Evolutionary conservation across 2,329 filamentous ascomycete genomes (phyloP), one percentile per base, ranked within the genome.

Genomic region (Raffaelea albimanens): DNA sequence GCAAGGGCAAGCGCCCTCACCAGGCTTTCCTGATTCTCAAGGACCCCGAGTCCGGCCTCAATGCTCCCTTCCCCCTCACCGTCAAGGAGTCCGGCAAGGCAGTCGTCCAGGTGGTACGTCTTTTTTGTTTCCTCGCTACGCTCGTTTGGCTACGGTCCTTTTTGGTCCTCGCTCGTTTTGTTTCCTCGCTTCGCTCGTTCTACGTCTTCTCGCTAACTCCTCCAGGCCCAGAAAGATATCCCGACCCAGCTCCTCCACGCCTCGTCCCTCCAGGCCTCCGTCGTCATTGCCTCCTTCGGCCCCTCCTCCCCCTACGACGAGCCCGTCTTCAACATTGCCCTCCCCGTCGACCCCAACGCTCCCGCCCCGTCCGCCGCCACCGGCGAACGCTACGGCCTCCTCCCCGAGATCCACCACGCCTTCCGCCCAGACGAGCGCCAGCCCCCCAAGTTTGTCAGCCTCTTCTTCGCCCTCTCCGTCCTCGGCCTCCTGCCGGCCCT

Each of bases 1-100:
- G 82, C 66, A 83, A 81, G 57, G 76, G 79, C 42, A 91, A 89
- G 73, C 81, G 86, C 55, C 88, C 93, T 57, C 93, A 98, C 67
- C 93, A 98, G 68, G 89, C 89, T 5, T 96, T 96, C 71, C 74
- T 98, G 46, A 75, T 93, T 16, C 67, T 98, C 49, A 82, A 79
- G 57, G 89, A 97, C 57, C 70, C 75, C 11, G 69, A 73, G 13
- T 83, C 82, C 11, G 87, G 87, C 33, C 72, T 98, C 42, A 90
- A 97, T 65, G 83, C 89, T 21, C 89, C 90, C 1, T 95, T 91
- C 59, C 81, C 89, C 2, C 75, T 98, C 57, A 82, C 70, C 11
- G 71, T 95, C 43, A 95, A 95, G 70, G 86, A 93, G 10, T 88
- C 75, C 58, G 93, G 93, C 56, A 95, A 95, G 69, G 88, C 79